These are phyloP conservation scores for Cercospora sp. DNA, from an alignment of 2,329 filamentous ascomycete species.

Conservation along the genomic window DNA sequence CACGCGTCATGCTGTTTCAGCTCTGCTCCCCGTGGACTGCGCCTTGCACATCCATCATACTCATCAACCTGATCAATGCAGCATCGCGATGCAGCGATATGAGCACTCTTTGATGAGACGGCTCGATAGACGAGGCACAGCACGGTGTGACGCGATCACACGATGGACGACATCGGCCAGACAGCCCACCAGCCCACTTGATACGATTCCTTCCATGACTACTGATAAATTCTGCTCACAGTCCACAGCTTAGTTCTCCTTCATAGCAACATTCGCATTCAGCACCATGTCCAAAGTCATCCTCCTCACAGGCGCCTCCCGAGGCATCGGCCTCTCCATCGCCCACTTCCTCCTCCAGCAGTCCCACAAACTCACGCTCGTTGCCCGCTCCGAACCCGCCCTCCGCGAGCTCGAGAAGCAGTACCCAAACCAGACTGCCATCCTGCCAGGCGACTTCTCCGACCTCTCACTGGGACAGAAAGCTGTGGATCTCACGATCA, in stretches of 20 bases:
- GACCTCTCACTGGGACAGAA: constrained; percentile 57
- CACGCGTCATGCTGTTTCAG: constrained; percentile 6
- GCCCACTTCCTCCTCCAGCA: constrained; percentile 57
- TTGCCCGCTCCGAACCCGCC: constrained; percentile 57
- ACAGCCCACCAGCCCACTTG: neutral
- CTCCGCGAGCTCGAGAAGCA: constrained; percentile 56
- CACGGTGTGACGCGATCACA: neutral
- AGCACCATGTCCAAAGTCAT: constrained; percentile 45
- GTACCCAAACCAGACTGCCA: constrained; percentile 55
- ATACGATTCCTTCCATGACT: neutral
- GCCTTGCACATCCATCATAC: neutral
- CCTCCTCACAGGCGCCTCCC: constrained; percentile 62
- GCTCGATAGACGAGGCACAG: neutral
- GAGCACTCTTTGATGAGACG: neutral
- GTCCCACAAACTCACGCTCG: constrained; percentile 52
- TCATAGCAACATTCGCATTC: neutral
- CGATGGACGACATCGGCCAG: neutral
- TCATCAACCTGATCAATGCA: neutral
- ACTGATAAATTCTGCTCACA: neutral
- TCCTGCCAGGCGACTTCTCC: constrained; percentile 59
- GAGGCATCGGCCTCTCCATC: constrained; percentile 65
- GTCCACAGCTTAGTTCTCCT: neutral
- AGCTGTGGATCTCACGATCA: constrained; percentile 65
- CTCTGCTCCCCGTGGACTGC: neutral
- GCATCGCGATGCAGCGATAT: neutral